Base-by-base conservation (phyloP, 164 flowering plant species). In the Buxus sempervirens region DNA sequence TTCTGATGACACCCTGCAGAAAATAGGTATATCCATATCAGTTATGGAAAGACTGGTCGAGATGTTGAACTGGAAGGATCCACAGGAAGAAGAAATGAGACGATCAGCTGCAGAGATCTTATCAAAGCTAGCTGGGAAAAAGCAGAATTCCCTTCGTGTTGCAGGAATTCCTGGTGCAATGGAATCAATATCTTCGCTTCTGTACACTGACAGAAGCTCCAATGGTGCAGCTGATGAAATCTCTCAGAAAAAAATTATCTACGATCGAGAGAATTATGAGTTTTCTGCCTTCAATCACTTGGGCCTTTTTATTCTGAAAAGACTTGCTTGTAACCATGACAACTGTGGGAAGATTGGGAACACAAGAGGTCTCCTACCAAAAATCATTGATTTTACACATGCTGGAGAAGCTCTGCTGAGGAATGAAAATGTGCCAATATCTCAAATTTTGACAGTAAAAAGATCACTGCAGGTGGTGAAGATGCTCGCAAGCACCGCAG, bases 271-370 rank as follows among this genome's bases (percentile, higher is more conserved):
- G 49, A 72, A 78, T 62, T 85, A 90, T 28, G 86, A 80, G 61
- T 88, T 78, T 69, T 91, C 90, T 76, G 77, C 78, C 27, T 92
- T 92, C 64, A 95, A 83, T 73, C 90, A 82, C 59, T 61, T 95
- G 75, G 99, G 99, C 54, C 92, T 95, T 21, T 75, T 73, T 15
- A 89, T 95, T 63, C 78, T 95, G 66, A 95, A 95, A 74, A 89
- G 87, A 66, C 88, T 95, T 16, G 89, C 99, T 0, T 83, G 83
- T 22, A 93, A 95, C 62, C 97, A 84, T 60, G 94, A 85, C 54
- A 95, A 86, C 73, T 95, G 99, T 73, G 96, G 92, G 20, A 92
- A 92, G 82, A 92, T 95, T 54, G 97, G 97, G 2, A 88, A 81
- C 65, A 87, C 99, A 26, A 87, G 89, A 55, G 97, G 97, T 45